phyloP scores from a whole-genome alignment of 179 eudicot genomes.

The Drosera spatulata region DNA sequence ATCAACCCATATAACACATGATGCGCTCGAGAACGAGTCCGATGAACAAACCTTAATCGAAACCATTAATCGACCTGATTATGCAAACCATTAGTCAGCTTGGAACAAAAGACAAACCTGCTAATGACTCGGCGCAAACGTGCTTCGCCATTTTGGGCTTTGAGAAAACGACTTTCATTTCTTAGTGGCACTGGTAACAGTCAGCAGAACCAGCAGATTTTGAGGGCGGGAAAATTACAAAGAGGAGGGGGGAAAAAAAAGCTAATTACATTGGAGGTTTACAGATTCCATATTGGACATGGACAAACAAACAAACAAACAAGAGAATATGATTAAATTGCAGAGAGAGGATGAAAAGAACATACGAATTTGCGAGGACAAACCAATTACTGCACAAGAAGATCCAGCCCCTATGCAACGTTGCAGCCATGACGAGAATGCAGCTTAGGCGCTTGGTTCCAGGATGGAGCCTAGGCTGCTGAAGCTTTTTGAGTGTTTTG shows the following conservation, averaged over 20 bases:
- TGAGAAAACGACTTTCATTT: too few relatives aligned
- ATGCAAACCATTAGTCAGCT: too few relatives aligned
- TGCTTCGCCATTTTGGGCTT: too few relatives aligned
- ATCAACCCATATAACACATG: too few relatives aligned
- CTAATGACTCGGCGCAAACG: too few relatives aligned
- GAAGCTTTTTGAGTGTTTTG: conserved; percentile 38
- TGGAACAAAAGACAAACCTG: too few relatives aligned
- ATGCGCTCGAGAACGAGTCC: too few relatives aligned
- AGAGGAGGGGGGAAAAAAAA: not conserved
- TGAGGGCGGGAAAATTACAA: not conserved
- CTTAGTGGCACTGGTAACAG: too few relatives aligned
- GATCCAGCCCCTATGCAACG: not conserved
- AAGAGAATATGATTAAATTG: not conserved
- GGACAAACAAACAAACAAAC: not conserved
- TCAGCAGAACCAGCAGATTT: too few relatives aligned
- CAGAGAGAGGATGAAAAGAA: not conserved
- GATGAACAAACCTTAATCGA: too few relatives aligned
- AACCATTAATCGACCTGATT: too few relatives aligned
- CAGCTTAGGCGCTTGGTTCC: conserved; percentile 22
- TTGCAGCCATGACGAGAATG: not conserved
- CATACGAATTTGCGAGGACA: not conserved
- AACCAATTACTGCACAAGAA: not conserved
- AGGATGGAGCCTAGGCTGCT: conserved; percentile 25
- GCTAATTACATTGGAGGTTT: conserved; percentile 3
- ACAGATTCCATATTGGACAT: not conserved